Conservation (phyloP, 495 filamentous ascomycete genomes). For the Baudoinia panamericana region DNA sequence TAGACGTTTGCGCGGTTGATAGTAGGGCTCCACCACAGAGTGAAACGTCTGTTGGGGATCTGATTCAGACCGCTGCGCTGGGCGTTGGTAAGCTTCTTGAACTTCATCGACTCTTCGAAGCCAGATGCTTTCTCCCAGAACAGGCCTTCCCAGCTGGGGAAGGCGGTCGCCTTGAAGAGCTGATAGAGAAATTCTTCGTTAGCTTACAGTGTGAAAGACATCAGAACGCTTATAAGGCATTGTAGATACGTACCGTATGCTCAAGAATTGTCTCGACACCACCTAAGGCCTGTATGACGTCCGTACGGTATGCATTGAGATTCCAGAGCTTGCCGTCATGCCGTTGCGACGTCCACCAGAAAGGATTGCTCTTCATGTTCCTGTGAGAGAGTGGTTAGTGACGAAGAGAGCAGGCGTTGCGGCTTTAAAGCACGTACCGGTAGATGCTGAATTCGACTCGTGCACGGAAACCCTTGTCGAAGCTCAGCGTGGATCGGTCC, state of each 20-base stretch:
- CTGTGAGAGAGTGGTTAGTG: background rate
- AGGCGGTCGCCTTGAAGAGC: slow-evolving; percentile 95
- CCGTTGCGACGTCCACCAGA: slow-evolving; percentile 72
- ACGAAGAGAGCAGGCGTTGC: background rate
- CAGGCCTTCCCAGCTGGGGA: slow-evolving; percentile 96
- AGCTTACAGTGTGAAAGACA: too few species aligned
- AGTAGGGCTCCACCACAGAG: slow-evolving; percentile 76
- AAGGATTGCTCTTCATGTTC: slow-evolving; percentile 2
- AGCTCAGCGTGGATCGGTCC: slow-evolving; percentile 90
- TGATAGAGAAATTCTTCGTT: too few species aligned
- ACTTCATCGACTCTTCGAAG: slow-evolving; percentile 48
- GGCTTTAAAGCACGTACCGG: slow-evolving; percentile 83
- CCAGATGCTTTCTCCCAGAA: slow-evolving; percentile 83
- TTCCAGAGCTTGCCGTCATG: slow-evolving; percentile 99
- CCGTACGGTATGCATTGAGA: slow-evolving; percentile 91
- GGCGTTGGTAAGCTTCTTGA: slow-evolving; percentile 98
- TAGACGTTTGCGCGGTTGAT: slow-evolving; percentile 59
- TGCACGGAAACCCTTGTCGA: slow-evolving; percentile 96
- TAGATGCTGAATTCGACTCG: slow-evolving; percentile 97
- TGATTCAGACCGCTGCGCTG: slow-evolving; percentile 98
- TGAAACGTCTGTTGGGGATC: slow-evolving; percentile 98
- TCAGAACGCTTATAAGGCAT: too few species aligned
- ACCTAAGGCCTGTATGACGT: slow-evolving; percentile 95
- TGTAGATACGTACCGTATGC: too few species aligned
- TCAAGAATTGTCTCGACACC: slow-evolving; percentile 99